Evolutionary conservation across 2,329 filamentous ascomycete species (phyloP).

Genomic region (Ceratocystis alfenasii): DNA sequence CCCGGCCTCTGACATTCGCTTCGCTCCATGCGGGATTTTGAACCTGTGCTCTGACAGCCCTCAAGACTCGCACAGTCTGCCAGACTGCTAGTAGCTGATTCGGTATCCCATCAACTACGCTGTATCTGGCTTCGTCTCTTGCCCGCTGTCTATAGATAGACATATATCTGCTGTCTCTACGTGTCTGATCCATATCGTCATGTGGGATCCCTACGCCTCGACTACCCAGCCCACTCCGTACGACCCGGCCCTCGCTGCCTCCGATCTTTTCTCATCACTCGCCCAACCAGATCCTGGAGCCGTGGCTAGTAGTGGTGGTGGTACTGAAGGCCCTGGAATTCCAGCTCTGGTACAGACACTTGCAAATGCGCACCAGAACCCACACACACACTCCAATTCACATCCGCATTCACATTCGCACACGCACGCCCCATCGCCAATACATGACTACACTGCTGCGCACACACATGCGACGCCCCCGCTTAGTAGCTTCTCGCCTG

Average conservation of each 20-base stretch:
- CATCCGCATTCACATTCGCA: neutral
- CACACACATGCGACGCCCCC: neutral
- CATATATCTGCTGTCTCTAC: too few relatives aligned
- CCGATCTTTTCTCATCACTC: neutral
- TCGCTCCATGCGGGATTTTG: neutral
- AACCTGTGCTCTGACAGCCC: neutral
- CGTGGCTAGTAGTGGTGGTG: neutral
- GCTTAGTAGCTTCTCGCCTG: neutral
- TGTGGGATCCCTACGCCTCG: conserved; percentile 22
- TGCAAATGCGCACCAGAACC: neutral
- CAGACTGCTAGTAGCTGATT: neutral
- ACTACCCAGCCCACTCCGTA: neutral
- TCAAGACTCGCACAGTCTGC: neutral
- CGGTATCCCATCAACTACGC: neutral
- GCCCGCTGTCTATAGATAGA: neutral
- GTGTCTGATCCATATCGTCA: neutral
- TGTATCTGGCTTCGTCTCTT: neutral
- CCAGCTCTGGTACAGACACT: neutral
- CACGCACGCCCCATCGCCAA: neutral
- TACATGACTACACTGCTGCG: neutral
- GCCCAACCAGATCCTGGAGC: neutral
- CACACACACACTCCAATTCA: neutral
- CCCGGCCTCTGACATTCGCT: too few relatives aligned
- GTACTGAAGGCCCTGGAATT: neutral
- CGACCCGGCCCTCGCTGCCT: neutral